Evolutionary conservation across 139 green algal species (phyloP).

Genomic region (Diplosphaera chodatii): DNA sequence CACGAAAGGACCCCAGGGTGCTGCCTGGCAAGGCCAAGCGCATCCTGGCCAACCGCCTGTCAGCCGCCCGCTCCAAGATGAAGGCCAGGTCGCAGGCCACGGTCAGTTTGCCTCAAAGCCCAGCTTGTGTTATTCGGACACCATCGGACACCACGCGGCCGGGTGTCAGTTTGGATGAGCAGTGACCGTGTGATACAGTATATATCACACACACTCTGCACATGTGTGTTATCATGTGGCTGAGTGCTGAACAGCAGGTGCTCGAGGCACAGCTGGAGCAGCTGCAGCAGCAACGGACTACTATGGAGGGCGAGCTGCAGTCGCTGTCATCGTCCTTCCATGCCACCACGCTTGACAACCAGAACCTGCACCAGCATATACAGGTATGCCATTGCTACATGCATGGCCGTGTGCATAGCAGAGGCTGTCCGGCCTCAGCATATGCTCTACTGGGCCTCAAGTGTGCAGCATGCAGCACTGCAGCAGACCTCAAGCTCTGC

Average conservation of each 20-base stretch:
- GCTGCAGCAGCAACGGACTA: slow-evolving; percentile 2
- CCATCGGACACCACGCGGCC: too few species aligned
- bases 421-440: too few species aligned
- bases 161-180: too few species aligned
- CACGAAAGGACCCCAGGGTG: slow-evolving; percentile 67
- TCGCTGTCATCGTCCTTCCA: background rate
- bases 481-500: too few species aligned
- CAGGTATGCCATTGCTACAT: too few species aligned
- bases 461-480: background rate
- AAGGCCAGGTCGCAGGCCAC: slow-evolving; percentile 53
- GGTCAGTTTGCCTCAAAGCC: too few species aligned
- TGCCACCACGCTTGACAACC: background rate
- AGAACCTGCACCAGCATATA: background rate
- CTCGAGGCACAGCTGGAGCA: slow-evolving; percentile 7
- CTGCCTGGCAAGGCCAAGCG: slow-evolving; percentile 62
- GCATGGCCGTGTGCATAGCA: too few species aligned
- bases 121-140: too few species aligned
- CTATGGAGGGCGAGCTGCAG: slow-evolving; percentile 9
- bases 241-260: background rate
- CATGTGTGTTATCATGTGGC: too few species aligned
- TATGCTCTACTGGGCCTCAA: too few species aligned
- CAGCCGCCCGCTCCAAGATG: slow-evolving; percentile 65
- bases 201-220: too few species aligned
- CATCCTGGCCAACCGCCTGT: slow-evolving; percentile 73
- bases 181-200: too few species aligned